phyloP scores from a whole-genome alignment of 2,329 filamentous ascomycete species.

The Passalora sequoiae region DNA sequence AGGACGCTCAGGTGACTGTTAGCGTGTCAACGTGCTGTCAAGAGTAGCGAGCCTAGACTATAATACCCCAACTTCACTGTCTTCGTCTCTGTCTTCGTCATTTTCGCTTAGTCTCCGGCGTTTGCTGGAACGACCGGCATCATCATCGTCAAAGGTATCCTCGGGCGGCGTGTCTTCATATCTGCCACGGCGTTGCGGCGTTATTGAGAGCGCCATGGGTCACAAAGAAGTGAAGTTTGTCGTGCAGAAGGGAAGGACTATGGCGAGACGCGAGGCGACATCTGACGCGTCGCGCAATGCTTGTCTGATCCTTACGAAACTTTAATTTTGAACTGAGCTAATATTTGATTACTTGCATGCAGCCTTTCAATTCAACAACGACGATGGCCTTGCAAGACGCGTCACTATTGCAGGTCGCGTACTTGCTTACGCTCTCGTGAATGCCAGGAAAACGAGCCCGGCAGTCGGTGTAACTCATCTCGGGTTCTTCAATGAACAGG shows the following conservation, averaged over 20 bases:
- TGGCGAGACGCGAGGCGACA: conserved; percentile 1
- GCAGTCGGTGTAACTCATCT: too few species aligned
- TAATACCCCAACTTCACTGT: conserved; percentile 16
- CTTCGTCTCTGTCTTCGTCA: conserved; percentile 10
- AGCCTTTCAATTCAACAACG: too few species aligned
- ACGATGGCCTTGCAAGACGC: too few species aligned
- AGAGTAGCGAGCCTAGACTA: not conserved
- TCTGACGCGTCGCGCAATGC: too few species aligned
- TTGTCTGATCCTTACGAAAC: too few species aligned
- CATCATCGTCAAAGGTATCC: conserved; percentile 9
- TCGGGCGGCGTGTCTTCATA: conserved; percentile 12
- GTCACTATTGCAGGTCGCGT: too few species aligned
- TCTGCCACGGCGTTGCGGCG: conserved; percentile 17
- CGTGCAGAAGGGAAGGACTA: not conserved
- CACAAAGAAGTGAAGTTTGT: not conserved
- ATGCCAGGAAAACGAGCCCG: too few species aligned
- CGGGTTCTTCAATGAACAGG: too few species aligned
- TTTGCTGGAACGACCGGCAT: conserved; percentile 14
- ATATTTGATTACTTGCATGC: too few species aligned
- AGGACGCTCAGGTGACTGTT: conserved; percentile 15
- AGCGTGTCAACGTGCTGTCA: not conserved
- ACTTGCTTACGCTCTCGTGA: too few species aligned
- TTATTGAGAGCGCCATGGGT: conserved; percentile 11
- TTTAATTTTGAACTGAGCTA: too few species aligned
- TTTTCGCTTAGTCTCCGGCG: conserved; percentile 12